Evolutionary conservation across 2,329 filamentous ascomycete species (phyloP), one percentile per base, ranked within the genome.

Genomic region (Apiospora pterosperma): DNA sequence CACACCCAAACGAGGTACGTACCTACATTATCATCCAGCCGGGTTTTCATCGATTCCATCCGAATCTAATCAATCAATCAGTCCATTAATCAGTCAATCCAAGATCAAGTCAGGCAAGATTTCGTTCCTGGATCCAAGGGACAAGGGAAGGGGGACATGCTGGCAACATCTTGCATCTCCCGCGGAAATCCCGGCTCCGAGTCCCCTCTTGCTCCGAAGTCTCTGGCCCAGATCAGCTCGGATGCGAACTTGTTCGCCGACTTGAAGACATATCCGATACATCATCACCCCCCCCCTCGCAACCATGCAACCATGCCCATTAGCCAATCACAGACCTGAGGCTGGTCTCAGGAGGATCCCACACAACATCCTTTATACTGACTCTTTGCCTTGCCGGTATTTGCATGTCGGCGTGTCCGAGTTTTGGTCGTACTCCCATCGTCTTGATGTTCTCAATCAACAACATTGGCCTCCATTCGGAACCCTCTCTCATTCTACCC

Each of bases 281-380:
- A n/a, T n/a, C n/a, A n/a, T n/a, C n/a, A n/a, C n/a, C n/a, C n/a
- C n/a, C n/a, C n/a, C n/a, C n/a, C n/a, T n/a, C n/a, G n/a, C n/a
- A n/a, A n/a, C 39, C n/a, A 42, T 39, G 16, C n/a, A 11, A 1
- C 4, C n/a, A 21, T 6, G n/a, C 41, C 41, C 5, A 3, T 25
- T 6, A 34, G 28, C 48, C 16, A 34, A 34, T 28, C n/a, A 55
- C 48, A 55, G 48, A 72, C 63, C 72, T 69, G 58, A 73, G 34
- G 11, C 48, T 70, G n/a, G 64, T 34, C 23, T 75, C 74, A 1
- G 76, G 77, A 19, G 78, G 76, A 65, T 79, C 77, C 77, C 77
- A 79, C 5, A 80, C 74, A 23, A 78, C 70, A 34, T 79, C 77
- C 36, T 74, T 74, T 61, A 78, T 67, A 16, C 70, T 71, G 28